A percentile compares a stretch with the other conserved stretches of the same genome.
Conservation (phyloP, 768 basidiomycete genomes). For the Boletus barrowsii region DNA sequence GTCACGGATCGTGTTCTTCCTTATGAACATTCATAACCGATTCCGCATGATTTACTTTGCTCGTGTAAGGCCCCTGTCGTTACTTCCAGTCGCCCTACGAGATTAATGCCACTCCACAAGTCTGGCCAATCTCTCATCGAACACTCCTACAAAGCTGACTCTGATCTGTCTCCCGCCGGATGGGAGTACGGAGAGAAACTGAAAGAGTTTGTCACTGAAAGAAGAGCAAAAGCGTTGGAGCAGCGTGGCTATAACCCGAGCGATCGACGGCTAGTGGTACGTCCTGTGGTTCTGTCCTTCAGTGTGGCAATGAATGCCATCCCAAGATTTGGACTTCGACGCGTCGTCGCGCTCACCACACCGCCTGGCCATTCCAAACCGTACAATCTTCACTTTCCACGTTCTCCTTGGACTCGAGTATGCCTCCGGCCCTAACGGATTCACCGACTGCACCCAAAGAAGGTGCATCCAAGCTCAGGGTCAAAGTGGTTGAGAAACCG, state of each 20-base stretch:
- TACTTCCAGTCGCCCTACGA: not conserved
- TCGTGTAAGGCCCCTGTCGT: conserved; percentile 50
- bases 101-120: conserved; percentile 37
- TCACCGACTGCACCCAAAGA: conserved; percentile 1
- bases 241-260: conserved; percentile 62
- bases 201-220: conserved; percentile 85
- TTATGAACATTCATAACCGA: conserved; percentile 98
- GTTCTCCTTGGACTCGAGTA: conserved; percentile 3
- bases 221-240: conserved; percentile 73
- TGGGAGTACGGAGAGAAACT: conserved; percentile 93
- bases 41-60: conserved; percentile 96
- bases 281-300: conserved; percentile 20
- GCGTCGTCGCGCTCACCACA: conserved; percentile 87
- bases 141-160: conserved; percentile 98
- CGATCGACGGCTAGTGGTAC: conserved; percentile 64
- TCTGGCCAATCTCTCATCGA: conserved; percentile 98
- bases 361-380: conserved; percentile 89
- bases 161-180: conserved; percentile 90
- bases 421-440: not conserved
- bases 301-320: not conserved
- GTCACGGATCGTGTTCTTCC: conserved; percentile 95
- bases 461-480: conserved; percentile 36
- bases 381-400: conserved; percentile 20
- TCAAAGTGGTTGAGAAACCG: conserved; percentile 90
- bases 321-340: conserved; percentile 95